phyloP scores from a whole-genome alignment of 306 rosid species.

The Mimosa bimucronata region DNA sequence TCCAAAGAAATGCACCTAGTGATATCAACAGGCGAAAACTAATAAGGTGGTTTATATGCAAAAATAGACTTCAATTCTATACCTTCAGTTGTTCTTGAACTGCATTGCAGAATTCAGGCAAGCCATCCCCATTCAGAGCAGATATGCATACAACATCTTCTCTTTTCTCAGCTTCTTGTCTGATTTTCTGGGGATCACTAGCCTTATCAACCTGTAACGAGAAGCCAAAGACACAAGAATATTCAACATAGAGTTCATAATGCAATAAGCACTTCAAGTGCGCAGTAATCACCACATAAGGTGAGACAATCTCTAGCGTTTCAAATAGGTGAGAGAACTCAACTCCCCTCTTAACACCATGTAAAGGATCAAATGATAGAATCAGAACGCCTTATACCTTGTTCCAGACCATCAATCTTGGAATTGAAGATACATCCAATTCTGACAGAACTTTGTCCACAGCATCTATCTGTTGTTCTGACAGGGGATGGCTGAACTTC shows the following conservation, averaged over 20 bases:
- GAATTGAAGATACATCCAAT: slow-evolving; percentile 76
- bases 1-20: slow-evolving; percentile 22
- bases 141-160: slow-evolving; percentile 83
- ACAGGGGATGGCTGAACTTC: slow-evolving; percentile 85
- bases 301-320: neutral
- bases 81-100: slow-evolving; percentile 91
- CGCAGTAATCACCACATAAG: neutral
- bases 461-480: slow-evolving; percentile 92
- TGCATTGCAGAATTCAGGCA: slow-evolving; percentile 73
- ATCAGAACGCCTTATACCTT: slow-evolving; percentile 52
- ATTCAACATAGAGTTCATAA: slow-evolving; percentile 24
- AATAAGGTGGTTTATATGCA: neutral
- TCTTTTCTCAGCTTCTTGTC: slow-evolving; percentile 74
- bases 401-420: slow-evolving; percentile 96
- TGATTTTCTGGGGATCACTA: slow-evolving; percentile 62
- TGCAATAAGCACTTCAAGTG: slow-evolving; percentile 13
- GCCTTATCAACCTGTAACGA: slow-evolving; percentile 75
- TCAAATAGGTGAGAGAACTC: neutral
- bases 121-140: slow-evolving; percentile 77
- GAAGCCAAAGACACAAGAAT: slow-evolving; percentile 24
- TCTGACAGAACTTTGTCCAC: slow-evolving; percentile 93
- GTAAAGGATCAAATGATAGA: slow-evolving; percentile 2
- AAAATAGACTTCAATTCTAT: slow-evolving; percentile 28
- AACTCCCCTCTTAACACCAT: slow-evolving; percentile 6
- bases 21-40: slow-evolving; percentile 17